Conservation (phyloP, 2,329 filamentous ascomycete species). For the Westerdykella aurantiaca region DNA sequence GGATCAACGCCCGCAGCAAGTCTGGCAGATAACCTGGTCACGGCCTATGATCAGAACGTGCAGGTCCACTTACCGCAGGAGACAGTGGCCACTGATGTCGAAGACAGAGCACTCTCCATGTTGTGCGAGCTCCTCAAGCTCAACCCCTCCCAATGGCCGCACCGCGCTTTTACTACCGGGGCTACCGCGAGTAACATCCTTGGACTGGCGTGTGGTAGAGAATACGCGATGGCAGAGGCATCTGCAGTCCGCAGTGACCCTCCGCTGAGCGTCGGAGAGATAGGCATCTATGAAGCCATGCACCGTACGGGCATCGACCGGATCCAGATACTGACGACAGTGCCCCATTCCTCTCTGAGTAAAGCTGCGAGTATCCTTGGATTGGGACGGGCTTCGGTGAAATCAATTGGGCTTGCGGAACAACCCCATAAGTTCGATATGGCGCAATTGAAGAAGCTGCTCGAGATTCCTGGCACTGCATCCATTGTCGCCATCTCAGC, state of each 20-base stretch:
- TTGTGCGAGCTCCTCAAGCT: slow-evolving; percentile 63
- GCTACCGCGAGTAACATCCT: slow-evolving; percentile 61
- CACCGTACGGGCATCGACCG: slow-evolving; percentile 56
- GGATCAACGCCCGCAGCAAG: slow-evolving; percentile 72
- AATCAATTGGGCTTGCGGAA: slow-evolving; percentile 50
- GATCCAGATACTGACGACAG: slow-evolving; percentile 72
- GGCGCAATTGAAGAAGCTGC: slow-evolving; percentile 54
- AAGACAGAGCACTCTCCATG: slow-evolving; percentile 65
- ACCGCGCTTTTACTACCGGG: slow-evolving; percentile 75
- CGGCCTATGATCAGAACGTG: slow-evolving; percentile 75
- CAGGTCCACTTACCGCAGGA: slow-evolving; percentile 74
- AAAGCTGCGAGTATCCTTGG: slow-evolving; percentile 83
- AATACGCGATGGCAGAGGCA: slow-evolving; percentile 53
- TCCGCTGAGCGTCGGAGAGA: slow-evolving; percentile 53
- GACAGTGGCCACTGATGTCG: slow-evolving; percentile 68
- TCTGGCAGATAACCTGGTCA: slow-evolving; percentile 79
- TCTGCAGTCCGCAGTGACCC: slow-evolving; percentile 31
- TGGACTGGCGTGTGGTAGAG: slow-evolving; percentile 64
- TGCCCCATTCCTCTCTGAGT: slow-evolving; percentile 74
- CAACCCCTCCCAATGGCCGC: slow-evolving; percentile 54
- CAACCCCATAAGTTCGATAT: slow-evolving; percentile 68
- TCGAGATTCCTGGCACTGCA: slow-evolving; percentile 52
- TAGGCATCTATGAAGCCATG: slow-evolving; percentile 65
- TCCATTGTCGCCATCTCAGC: slow-evolving; percentile 76
- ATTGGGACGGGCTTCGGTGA: slow-evolving; percentile 64